Evolutionary conservation across 768 basidiomycete genomes (phyloP), one percentile per base, ranked within the genome.

Genomic region (Pholiota conissans): DNA sequence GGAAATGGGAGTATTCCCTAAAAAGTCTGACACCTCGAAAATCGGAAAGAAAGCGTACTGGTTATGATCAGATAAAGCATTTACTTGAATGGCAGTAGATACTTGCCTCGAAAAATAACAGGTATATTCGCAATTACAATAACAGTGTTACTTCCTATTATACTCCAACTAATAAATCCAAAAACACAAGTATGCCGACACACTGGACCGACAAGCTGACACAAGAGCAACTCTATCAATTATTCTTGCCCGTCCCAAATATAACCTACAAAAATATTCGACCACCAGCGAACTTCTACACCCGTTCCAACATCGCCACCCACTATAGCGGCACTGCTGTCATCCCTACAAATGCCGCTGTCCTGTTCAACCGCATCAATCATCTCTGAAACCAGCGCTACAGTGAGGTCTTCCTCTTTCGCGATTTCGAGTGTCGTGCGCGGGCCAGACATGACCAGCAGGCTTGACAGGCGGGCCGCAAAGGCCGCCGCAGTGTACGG

Each of bases 361-460:
- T 83, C 84, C 16, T 69, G 70, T 76, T 96, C 95, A 2, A 89
- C 84, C 55, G 81, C 84, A 42, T 78, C 77, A 26, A 97, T 73
- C 86, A 98, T 86, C 69, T 96, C 93, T 54, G 77, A 77, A 5
- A 85, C 82, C 54, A 98, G 77, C 10, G 85, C 86, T 14, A 93
- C 81, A 2, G 89, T 83, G 20, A 98, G 74, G 0, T 74, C 76
- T 67, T 97, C 94, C 48, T 83, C 79, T 29, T 57, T 50, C 0
- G 93, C 90, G 20, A 98, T 77, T 52, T 94, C 83, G 49, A 88
- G 76, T 1, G 85, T 86, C 2, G 85, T 89, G 56, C 79, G 77
- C 8, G 79, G 73, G 0, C 80, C 85, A 0, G 69, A 66, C 32
- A 84, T 73, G 11, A 76, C 67, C 18, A 96, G 70, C 37, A 81